phyloP scores from a whole-genome alignment of 352 stramenopile genomes.

The Ophiocytium majus region DNA sequence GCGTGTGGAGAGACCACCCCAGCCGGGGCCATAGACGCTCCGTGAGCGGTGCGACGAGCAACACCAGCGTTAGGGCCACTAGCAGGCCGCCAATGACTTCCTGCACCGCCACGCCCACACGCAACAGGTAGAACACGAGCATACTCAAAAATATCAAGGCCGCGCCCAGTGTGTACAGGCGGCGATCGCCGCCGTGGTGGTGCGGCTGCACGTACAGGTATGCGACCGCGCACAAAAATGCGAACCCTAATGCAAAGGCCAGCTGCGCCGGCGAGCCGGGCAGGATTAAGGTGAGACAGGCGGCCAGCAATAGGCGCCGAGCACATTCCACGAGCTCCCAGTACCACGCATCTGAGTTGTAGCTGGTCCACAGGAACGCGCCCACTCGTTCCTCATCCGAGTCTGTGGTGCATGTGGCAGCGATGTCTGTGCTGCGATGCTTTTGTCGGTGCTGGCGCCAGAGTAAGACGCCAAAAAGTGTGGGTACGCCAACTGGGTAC shows the following conservation, averaged over 20 bases:
- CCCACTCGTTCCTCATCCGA: too few relatives aligned
- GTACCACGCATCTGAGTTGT: neutral
- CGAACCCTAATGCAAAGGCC: neutral
- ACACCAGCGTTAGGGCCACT: neutral
- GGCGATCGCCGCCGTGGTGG: neutral
- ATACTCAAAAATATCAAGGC: neutral
- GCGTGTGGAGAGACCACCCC: neutral
- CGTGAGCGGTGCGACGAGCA: neutral
- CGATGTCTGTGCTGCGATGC: too few relatives aligned
- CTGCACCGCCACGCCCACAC: neutral
- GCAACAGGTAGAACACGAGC: neutral
- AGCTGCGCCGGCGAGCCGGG: neutral
- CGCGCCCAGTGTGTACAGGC: neutral
- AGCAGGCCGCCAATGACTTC: neutral
- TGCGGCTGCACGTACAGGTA: neutral
- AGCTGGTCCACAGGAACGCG: neutral
- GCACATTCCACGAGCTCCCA: conserved; percentile 47
- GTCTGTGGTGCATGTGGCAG: too few relatives aligned
- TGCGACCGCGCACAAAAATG: neutral
- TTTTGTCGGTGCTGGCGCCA: neutral
- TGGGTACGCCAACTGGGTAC: neutral
- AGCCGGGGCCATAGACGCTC: neutral
- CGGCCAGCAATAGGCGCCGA: conserved; percentile 37
- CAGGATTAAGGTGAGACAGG: too few relatives aligned
- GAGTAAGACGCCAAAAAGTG: neutral